phyloP scores from a whole-genome alignment of 1,284 basidiomycete species.

The Ganoderma sinense region DNA sequence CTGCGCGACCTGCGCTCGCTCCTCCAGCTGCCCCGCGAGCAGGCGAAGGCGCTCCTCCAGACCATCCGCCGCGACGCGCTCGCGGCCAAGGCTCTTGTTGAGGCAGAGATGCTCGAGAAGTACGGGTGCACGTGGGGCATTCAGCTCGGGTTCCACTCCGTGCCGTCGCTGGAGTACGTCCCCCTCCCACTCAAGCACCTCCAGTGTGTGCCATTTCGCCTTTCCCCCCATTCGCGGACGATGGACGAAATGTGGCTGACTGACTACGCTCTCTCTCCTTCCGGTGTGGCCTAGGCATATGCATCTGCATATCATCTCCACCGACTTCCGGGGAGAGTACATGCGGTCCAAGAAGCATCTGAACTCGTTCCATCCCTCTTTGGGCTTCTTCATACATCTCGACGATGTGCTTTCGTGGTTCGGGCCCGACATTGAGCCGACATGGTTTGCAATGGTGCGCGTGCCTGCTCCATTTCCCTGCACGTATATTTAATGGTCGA shows the following conservation, averaged over 20 bases:
- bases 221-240: not conserved
- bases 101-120: slow-evolving; percentile 82
- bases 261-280: not conserved
- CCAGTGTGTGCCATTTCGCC: slow-evolving; percentile 21
- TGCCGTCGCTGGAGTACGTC: slow-evolving; percentile 79
- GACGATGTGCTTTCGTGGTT: slow-evolving; percentile 82
- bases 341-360: slow-evolving; percentile 95
- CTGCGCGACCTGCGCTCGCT: slow-evolving; percentile 68
- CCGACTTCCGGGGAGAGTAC: slow-evolving; percentile 76
- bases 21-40: slow-evolving; percentile 64
- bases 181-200: slow-evolving; percentile 19
- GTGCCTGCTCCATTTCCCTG: slow-evolving; percentile 7
- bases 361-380: slow-evolving; percentile 90
- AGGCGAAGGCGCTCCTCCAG: slow-evolving; percentile 57
- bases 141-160: slow-evolving; percentile 88
- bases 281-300: slow-evolving; percentile 65
- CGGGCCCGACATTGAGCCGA: slow-evolving; percentile 64
- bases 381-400: slow-evolving; percentile 88
- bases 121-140: slow-evolving; percentile 86
- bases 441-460: slow-evolving; percentile 60
- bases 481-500: not conserved
- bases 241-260: slow-evolving; percentile 5
- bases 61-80: slow-evolving; percentile 62
- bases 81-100: slow-evolving; percentile 70
- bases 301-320: slow-evolving; percentile 89